Percentiles rank a stretch among this genome's conserved stretches.
These are phyloP conservation scores for Chimonanthus praecox DNA, from an alignment of 164 flowering plant genomes.

Conservation along the genomic window DNA sequence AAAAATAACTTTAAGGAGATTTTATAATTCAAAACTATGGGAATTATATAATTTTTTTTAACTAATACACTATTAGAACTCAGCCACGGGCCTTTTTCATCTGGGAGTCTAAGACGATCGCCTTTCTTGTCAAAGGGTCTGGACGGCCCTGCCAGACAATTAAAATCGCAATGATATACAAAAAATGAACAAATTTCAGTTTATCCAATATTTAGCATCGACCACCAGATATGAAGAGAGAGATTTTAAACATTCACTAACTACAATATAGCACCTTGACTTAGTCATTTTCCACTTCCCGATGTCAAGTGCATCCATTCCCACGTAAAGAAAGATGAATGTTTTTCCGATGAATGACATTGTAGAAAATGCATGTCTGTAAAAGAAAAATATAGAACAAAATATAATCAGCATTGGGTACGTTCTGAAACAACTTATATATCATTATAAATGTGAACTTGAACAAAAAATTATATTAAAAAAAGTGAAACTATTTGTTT, in stretches of 20 bases:
- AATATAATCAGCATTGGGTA: not conserved
- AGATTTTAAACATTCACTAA: not conserved
- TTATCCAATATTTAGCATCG: not conserved
- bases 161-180: not conserved
- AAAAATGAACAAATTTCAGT: not conserved
- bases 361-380: constrained; percentile 83
- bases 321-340: constrained; percentile 85
- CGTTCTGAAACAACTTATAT: not conserved
- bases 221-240: not conserved
- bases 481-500: no score
- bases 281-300: constrained; percentile 76
- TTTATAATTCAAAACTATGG: no score
- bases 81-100: no score
- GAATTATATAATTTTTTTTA: no score
- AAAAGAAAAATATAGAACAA: constrained; percentile 1
- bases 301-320: constrained; percentile 84
- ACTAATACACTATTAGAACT: no score
- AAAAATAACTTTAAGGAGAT: no score
- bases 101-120: no score
- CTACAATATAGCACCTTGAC: constrained; percentile 34
- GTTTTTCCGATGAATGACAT: constrained; percentile 84
- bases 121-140: no score
- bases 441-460: no score
- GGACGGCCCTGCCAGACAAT: no score
- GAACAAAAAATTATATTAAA: no score